phyloP scores from a whole-genome alignment of 495 filamentous ascomycete genomes.

The Lepraria neglecta region DNA sequence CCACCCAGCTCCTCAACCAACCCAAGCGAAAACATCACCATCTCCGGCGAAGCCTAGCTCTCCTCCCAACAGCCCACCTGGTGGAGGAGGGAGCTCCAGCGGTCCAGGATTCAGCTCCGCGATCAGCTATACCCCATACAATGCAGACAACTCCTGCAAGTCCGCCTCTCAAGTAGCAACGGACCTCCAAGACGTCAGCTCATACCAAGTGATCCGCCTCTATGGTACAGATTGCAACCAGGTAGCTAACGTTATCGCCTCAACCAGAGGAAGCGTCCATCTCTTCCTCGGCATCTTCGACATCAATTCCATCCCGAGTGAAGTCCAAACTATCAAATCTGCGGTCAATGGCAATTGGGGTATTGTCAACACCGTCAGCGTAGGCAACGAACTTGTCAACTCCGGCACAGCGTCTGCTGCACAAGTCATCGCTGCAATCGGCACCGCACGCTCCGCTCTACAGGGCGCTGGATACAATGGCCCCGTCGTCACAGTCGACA shows the following conservation, averaged over 20 bases:
- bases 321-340: slow-evolving; percentile 49
- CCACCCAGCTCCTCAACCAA: slow-evolving; percentile 1
- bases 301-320: slow-evolving; percentile 48
- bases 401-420: slow-evolving; percentile 45
- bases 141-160: slow-evolving; percentile 60
- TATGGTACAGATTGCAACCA: slow-evolving; percentile 80
- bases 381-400: slow-evolving; percentile 81
- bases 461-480: slow-evolving; percentile 60
- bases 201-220: slow-evolving; percentile 60
- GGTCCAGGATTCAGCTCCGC: slow-evolving; percentile 42
- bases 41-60: slow-evolving; percentile 6
- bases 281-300: slow-evolving; percentile 71
- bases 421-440: slow-evolving; percentile 50
- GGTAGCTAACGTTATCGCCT: slow-evolving; percentile 51
- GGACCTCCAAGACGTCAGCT: slow-evolving; percentile 52
- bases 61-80: slow-evolving; percentile 6
- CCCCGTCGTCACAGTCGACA: slow-evolving; percentile 74
- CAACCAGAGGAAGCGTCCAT: slow-evolving; percentile 53
- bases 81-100: slow-evolving; percentile 8
- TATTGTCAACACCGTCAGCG: slow-evolving; percentile 58
- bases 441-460: slow-evolving; percentile 50
- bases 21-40: slow-evolving; percentile 3
- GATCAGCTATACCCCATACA: slow-evolving; percentile 72
- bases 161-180: slow-evolving; percentile 50
- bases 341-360: slow-evolving; percentile 55